Base-by-base conservation (phyloP, 202 grass and related monocot species). In the Zoysia matrella region DNA sequence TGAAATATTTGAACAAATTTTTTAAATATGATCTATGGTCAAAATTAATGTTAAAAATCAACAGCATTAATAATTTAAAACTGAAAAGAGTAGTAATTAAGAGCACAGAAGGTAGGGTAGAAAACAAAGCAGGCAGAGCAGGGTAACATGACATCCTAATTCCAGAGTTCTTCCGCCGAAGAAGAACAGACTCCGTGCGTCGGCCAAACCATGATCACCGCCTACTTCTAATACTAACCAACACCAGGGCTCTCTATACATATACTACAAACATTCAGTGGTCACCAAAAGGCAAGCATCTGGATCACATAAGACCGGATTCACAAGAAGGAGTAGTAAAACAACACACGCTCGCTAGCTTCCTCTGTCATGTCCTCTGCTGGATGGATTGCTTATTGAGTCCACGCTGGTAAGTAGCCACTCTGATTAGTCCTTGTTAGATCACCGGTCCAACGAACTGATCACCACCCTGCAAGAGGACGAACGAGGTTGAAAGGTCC, bases 381-480 rank as follows among this genome's bases (percentile, higher is more conserved):
- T 71, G 3, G 43, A 5, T 64, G 12, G 62, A 41, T 78, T n/a
- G 50, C 51, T 78, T 73, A 74, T 8, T 50, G 5, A 50, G 69
- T 86, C 18, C 18, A n/a, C 11, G 22, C 16, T 41, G 30, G 30
- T 3, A 41, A n/a, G 48, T 10, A 36, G 30, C 30, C 2, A 15
- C 4, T n/a, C 41, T 39, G 12, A 14, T 18, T 40, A 8, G 30
- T 8, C 16, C 18, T 18, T 7, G 47, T 50, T 9, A 50, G 40
- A 40, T 94, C 83, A 94, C 47, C 72, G 60, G 51, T 94, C 89
- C 89, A 94, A 49, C 3, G 86, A 91, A 18, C 89, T 89, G 69
- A 94, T 94, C 78, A 94, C 81, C 84, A 94, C 83, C 92, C 92
- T 94, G 81, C 51, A 84, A 76, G 7, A 71, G 65, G 46, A 54